Base-by-base conservation (phyloP, 1,139 yeast species). In the Lodderomyces oxycetoniae region DNA sequence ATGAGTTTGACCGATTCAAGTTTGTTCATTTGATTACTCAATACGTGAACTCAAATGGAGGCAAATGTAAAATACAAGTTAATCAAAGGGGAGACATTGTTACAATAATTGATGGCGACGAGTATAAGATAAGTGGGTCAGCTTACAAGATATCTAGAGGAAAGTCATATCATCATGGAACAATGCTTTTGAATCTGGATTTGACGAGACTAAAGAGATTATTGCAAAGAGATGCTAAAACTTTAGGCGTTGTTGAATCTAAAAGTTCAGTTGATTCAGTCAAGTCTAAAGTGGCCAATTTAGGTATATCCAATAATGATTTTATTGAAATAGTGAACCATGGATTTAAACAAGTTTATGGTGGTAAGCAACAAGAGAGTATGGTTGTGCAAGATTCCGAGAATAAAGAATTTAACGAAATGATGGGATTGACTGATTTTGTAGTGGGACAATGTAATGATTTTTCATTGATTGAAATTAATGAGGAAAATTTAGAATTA, bases 91-190 rank as follows among this genome's bases (percentile, higher is more conserved):
- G 94, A 26, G 98, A 91, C 54, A 79, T 91, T 23, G 71, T 78
- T 9, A 72, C 75, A 5, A 28, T 33, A 8, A 79, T 89, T 26
- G 71, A 77, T 9, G 71, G 74, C 5, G 27, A 35, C 7, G 53
- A 48, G 29, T 59, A 62, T 23, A 89, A 89, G 48, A 76, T 89
- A 4, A 82, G 95, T 47, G 97, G 97, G 0, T 83, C 95, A 9
- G 96, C 97, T 0, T 89, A 76, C 57, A 91, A 89, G 52, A 68
- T 93, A 13, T 79, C 94, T 8, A 74, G 75, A 33, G 93, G 95
- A 0, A 78, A 77, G 46, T 81, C 95, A 3, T 83, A 89, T 46
- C 98, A 93, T 53, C 99, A 93, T 59, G 98, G 97, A 0, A 93
- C 99, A 0, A 87, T 93, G 96, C 65, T 93, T 9, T 62, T 93